These are phyloP conservation scores for Craterostigma plantagineum DNA, from an alignment of 257 asterid species.

Conservation along the genomic window DNA sequence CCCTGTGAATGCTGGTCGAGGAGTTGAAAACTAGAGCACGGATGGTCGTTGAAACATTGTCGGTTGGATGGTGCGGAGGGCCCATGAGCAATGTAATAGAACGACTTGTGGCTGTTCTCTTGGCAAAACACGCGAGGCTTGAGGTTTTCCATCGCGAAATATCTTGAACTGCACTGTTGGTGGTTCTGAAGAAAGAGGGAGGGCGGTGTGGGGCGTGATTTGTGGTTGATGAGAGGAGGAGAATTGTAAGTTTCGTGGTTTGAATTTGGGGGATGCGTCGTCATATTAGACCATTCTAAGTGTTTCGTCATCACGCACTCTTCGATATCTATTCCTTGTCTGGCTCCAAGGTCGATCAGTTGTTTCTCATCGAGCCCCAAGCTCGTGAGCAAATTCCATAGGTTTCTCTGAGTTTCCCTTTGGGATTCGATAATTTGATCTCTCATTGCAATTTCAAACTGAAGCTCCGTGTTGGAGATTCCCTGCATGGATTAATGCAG, in stretches of 20 bases:
- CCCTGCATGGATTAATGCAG: constrained; percentile 27
- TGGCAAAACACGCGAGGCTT: constrained; percentile 18
- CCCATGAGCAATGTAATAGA: constrained; percentile 27
- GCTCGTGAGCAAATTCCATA: constrained; percentile 63
- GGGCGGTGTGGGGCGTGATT: constrained; percentile 9
- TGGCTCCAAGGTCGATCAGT: constrained; percentile 42
- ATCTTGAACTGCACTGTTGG: constrained; percentile 20
- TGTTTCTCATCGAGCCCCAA: constrained; percentile 76
- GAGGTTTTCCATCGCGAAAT: constrained; percentile 19
- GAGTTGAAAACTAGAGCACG: constrained; percentile 14
- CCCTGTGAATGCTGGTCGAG: constrained; percentile 21
- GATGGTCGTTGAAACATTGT: constrained; percentile 22
- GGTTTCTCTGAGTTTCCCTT: constrained; percentile 61
- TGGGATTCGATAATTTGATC: constrained; percentile 77
- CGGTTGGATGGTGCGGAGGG: constrained; percentile 26
- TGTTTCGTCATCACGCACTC: constrained; percentile 32
- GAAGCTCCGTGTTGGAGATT: constrained; percentile 76
- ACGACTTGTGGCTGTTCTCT: constrained; percentile 40
- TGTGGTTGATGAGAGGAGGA: too few species aligned
- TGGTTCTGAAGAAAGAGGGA: constrained; percentile 27
- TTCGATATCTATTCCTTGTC: constrained; percentile 52
- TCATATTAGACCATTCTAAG: constrained; percentile 18
- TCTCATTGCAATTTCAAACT: constrained; percentile 88
- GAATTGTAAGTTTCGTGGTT: too few species aligned
- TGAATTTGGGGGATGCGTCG: constrained; percentile 12